phyloP scores from a whole-genome alignment of 2,329 filamentous ascomycete genomes.

The Arthroderma sp. region DNA sequence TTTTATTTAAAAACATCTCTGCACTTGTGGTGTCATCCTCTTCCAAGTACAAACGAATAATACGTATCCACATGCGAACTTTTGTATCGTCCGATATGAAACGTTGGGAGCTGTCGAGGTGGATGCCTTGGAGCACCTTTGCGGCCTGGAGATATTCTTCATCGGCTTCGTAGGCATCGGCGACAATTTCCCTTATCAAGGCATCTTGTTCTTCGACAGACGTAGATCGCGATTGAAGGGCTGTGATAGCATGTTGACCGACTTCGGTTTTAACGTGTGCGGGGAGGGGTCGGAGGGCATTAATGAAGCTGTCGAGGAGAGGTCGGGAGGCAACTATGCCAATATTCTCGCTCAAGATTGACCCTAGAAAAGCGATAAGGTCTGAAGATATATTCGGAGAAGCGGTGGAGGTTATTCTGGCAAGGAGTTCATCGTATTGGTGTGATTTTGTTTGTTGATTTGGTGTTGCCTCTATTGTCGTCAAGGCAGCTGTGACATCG shows the following conservation, averaged over 20 bases:
- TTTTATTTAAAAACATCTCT: constrained; percentile 80
- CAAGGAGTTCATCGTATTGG: constrained; percentile 46
- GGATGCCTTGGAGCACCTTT: constrained; percentile 64
- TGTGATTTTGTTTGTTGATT: constrained; percentile 39
- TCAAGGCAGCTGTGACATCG: constrained; percentile 36
- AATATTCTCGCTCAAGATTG: constrained; percentile 56
- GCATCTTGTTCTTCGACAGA: constrained; percentile 79
- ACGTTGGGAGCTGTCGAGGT: constrained; percentile 78
- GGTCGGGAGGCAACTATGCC: constrained; percentile 64
- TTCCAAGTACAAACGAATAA: constrained; percentile 87
- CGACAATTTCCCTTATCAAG: constrained; percentile 61
- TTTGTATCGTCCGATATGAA: constrained; percentile 71
- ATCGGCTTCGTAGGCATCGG: constrained; percentile 66
- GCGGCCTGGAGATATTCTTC: constrained; percentile 74
- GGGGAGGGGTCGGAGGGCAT: constrained; percentile 40
- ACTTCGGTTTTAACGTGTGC: constrained; percentile 58
- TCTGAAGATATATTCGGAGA: constrained; percentile 36
- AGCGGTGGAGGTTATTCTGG: constrained; percentile 38
- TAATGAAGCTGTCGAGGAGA: constrained; percentile 58
- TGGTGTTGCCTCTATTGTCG: constrained; percentile 37
- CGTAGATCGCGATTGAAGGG: constrained; percentile 53
- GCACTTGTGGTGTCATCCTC: constrained; percentile 80
- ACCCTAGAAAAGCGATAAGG: constrained; percentile 54
- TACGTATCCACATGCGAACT: constrained; percentile 78
- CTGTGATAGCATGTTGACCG: constrained; percentile 57